A percentile compares a stretch with the other conserved stretches of the same genome.
Conservation (phyloP, 345 rosid species). For the Hibiscus syriacus region DNA sequence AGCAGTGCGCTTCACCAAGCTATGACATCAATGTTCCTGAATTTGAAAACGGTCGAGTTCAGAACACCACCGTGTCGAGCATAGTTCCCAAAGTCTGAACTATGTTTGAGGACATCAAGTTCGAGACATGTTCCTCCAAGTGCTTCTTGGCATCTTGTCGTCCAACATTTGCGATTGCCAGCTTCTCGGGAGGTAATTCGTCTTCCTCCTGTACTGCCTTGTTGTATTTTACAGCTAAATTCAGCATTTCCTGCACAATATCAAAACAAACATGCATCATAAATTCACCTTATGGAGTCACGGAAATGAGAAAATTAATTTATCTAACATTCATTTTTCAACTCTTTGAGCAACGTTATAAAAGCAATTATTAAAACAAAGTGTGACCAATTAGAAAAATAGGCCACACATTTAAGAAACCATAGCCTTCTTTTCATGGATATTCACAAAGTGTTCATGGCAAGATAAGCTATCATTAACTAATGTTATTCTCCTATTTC, state of each 20-base stretch:
- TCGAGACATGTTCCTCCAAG: conserved; percentile 89
- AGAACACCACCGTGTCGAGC: conserved; percentile 95
- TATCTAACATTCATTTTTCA: background rate
- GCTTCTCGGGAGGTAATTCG: too few species aligned
- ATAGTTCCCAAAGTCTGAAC: conserved; percentile 95
- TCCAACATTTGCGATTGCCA: conserved; percentile 92
- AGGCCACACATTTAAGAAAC: background rate
- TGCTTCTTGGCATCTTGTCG: conserved; percentile 99
- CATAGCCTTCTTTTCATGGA: background rate
- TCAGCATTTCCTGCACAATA: conserved; percentile 80
- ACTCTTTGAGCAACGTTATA: too few species aligned
- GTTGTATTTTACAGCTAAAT: conserved; percentile 71
- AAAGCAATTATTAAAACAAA: too few species aligned
- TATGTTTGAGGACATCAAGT: conserved; percentile 95
- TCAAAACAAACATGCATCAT: background rate
- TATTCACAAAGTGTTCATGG: background rate
- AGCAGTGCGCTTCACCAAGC: background rate
- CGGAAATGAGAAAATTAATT: background rate
- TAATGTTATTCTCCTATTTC: background rate
- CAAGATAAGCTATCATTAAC: background rate
- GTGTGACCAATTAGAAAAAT: too few species aligned
- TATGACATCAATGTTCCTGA: background rate
- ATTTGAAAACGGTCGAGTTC: conserved; percentile 6
- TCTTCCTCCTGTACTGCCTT: conserved; percentile 99
- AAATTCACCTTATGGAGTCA: background rate